Evolutionary conservation across 768 basidiomycete species (phyloP).

Genomic region (Boletus vinaceobasis): DNA sequence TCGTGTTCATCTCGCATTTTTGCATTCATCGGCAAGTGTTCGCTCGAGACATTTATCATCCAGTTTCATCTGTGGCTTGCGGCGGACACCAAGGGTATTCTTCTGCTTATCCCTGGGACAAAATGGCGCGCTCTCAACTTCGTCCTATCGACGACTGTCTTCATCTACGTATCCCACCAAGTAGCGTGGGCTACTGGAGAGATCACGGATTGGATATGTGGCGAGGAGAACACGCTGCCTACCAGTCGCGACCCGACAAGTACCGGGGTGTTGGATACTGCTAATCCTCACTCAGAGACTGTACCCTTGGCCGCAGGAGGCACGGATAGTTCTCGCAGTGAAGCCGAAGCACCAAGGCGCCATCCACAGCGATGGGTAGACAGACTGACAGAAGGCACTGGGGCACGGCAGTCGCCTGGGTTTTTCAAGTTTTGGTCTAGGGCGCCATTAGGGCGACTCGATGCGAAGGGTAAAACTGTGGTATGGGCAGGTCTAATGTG

Average conservation of each 20-base stretch:
- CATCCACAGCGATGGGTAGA: constrained; percentile 49
- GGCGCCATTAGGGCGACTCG: constrained; percentile 33
- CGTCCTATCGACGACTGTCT: constrained; percentile 68
- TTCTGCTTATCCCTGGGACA: constrained; percentile 75
- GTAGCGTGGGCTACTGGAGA: constrained; percentile 74
- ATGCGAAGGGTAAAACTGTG: constrained; percentile 41
- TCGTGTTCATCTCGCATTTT: constrained; percentile 67
- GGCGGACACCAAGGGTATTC: constrained; percentile 76
- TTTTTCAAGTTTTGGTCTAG: constrained; percentile 31
- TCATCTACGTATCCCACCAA: constrained; percentile 76
- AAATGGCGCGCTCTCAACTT: constrained; percentile 76
- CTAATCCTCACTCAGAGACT: constrained; percentile 3
- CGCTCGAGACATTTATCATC: constrained; percentile 88
- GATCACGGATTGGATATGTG: constrained; percentile 60
- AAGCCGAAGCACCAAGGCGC: constrained; percentile 39
- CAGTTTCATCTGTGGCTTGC: constrained; percentile 89
- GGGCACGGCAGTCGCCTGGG: constrained; percentile 18
- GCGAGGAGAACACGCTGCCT: constrained; percentile 25
- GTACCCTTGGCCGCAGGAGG: constrained; percentile 6
- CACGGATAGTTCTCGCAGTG: constrained; percentile 6
- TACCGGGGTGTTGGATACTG: neutral
- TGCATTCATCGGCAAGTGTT: constrained; percentile 81
- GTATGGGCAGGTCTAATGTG: constrained; percentile 52
- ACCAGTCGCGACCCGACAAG: constrained; percentile 12
- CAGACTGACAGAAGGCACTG: constrained; percentile 39